phyloP scores from a whole-genome alignment of 1,284 basidiomycete genomes.

The Tilletia setariae region DNA sequence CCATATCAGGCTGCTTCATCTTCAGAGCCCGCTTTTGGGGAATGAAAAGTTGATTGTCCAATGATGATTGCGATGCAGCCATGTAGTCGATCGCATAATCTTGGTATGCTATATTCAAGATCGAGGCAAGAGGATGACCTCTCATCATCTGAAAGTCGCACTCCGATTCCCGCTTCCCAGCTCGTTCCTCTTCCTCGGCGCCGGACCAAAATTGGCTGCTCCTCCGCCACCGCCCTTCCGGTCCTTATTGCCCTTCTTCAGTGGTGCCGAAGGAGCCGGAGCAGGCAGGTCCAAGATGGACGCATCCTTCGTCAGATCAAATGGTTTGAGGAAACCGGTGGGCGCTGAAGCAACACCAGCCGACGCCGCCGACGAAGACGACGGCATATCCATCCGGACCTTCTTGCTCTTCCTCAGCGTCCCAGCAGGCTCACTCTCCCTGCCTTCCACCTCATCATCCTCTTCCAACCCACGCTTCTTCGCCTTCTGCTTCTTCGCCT shows the following conservation, averaged over 20 bases:
- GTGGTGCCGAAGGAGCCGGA: not conserved
- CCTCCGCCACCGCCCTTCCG: conserved; percentile 8
- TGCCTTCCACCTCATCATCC: not conserved
- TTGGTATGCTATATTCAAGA: too few relatives aligned
- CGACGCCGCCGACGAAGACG: not conserved
- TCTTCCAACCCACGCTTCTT: conserved; percentile 8
- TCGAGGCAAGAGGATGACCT: too few relatives aligned
- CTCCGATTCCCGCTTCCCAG: conserved; percentile 20
- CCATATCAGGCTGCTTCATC: too few relatives aligned
- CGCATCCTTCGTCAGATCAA: conserved; percentile 3
- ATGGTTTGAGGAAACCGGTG: conserved; percentile 9
- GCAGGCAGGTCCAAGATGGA: conserved; percentile 10
- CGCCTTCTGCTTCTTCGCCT: conserved; percentile 6
- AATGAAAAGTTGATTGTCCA: too few relatives aligned
- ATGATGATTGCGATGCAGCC: too few relatives aligned
- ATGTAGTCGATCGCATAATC: too few relatives aligned
- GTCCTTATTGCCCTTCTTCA: not conserved
- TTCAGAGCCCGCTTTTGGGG: too few relatives aligned
- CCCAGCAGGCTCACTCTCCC: not conserved
- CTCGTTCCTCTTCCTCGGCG: conserved; percentile 20
- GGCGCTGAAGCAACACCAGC: not conserved
- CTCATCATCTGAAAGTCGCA: conserved; percentile 14
- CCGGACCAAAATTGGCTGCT: conserved; percentile 1
- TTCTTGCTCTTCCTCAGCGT: not conserved
- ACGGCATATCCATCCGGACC: not conserved